Percentiles rank a stretch among this genome's conserved stretches.
Conservation (phyloP, 2,329 filamentous ascomycete species). For the Ophiosphaerella narmari region DNA sequence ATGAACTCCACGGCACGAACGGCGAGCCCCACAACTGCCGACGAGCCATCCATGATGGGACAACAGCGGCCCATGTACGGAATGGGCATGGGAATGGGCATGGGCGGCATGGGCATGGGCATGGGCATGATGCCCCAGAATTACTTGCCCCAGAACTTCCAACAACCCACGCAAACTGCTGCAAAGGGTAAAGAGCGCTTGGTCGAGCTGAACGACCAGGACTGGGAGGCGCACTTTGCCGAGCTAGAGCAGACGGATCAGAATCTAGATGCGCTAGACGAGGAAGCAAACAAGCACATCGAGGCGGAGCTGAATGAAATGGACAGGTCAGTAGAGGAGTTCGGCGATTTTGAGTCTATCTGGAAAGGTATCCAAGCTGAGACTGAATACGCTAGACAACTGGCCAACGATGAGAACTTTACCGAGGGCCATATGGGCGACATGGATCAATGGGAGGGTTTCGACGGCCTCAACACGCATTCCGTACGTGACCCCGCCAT, state of each 20-base stretch:
- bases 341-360: conserved; percentile 91
- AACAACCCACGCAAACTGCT: conserved; percentile 49
- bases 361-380: conserved; percentile 83
- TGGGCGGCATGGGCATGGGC: conserved; percentile 60
- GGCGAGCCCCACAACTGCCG: conserved; percentile 60
- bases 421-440: conserved; percentile 70
- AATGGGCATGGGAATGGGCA: conserved; percentile 56
- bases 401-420: conserved; percentile 69
- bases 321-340: conserved; percentile 81
- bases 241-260: conserved; percentile 75
- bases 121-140: conserved; percentile 52
- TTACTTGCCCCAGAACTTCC: conserved; percentile 52
- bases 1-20: conserved; percentile 61
- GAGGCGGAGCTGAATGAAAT: conserved; percentile 87
- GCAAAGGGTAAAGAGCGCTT: conserved; percentile 83
- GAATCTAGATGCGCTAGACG: conserved; percentile 57
- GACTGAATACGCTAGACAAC: conserved; percentile 69
- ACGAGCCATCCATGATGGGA: conserved; percentile 51
- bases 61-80: conserved; percentile 60
- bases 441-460: conserved; percentile 78
- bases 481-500: conserved; percentile 73
- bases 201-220: conserved; percentile 87
- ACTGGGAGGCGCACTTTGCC: conserved; percentile 97
- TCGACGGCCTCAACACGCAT: conserved; percentile 72
- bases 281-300: conserved; percentile 72